Evolutionary conservation across 2,329 filamentous ascomycete species (phyloP), one percentile per base, ranked within the genome.

Genomic region (Neonectria ditissima): DNA sequence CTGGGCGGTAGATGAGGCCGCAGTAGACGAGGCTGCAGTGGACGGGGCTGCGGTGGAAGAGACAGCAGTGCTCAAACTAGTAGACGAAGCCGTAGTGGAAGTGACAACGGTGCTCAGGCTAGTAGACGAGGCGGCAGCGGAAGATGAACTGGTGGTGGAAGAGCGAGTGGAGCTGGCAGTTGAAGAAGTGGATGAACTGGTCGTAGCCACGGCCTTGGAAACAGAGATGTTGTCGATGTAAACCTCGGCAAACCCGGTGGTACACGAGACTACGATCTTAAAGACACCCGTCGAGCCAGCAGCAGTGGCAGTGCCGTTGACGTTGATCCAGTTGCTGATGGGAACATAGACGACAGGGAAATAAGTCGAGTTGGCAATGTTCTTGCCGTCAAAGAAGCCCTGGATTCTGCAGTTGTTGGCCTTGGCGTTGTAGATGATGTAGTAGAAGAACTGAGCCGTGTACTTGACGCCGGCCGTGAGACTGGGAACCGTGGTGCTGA

Each of bases 371-470:
- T 55, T 61, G 44, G 43, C 58, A 39, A 61, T 32, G 58, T 51
- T 61, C 18, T 20, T 28, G 26, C 18, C 20, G 24, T 61, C 26
- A n/a, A 48, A 55, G 44, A 16, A 55, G 34, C 39, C 51, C 8
- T 44, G 44, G 51, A 61, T 47, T 9, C 43, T 52, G 51, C 58
- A 61, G 24, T 26, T 55, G 52, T 55, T 55, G 44, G 58, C 26
- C 34, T 52, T 52, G 24, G 43, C 13, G 51, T 32, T 45, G 6
- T 10, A 13, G 9, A 55, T n/a, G 7, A 61, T 37, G 11, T 55
- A 55, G 51, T 61, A 61, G 51, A 37, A 50, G 9, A 61, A 51
- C 32, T 48, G 13, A 11, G 55, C 34, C 7, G 32, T 50, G 34
- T 55, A 55, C 1, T 45, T 18, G 16, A 24, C 8, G 10, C 58